These are phyloP conservation scores for Ailanthus altissimus DNA, from an alignment of 345 rosid species.

Conservation along the genomic window DNA sequence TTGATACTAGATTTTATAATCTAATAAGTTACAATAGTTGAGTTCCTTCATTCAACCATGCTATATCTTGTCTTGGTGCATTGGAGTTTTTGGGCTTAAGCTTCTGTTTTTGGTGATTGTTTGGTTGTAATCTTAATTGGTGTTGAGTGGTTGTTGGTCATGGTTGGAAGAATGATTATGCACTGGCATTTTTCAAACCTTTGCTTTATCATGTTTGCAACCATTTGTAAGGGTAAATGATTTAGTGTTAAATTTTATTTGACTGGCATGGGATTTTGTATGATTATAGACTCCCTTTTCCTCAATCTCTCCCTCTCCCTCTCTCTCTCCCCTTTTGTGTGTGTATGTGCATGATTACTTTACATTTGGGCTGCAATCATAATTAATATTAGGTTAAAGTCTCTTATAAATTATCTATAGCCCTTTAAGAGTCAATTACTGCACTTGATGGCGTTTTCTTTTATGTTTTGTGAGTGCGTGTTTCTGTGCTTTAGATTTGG, in stretches of 20 bases:
- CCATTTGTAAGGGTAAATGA: background rate
- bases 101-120: background rate
- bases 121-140: background rate
- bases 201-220: background rate
- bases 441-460: constrained; percentile 8
- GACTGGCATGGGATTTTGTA: background rate
- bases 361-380: background rate
- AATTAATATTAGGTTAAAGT: background rate
- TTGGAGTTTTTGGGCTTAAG: background rate
- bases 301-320: background rate
- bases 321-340: too few species aligned
- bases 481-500: constrained; percentile 12
- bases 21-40: background rate
- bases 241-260: too few species aligned
- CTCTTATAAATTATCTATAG: background rate
- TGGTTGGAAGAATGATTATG: constrained; percentile 13
- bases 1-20: background rate
- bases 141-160: background rate
- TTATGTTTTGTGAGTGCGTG: background rate
- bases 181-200: background rate
- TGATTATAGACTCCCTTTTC: background rate
- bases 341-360: constrained; percentile 3
- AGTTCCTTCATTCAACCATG: background rate
- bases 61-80: background rate
- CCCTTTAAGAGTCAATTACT: background rate